Conservation (phyloP, 768 basidiomycete genomes). For the Tricholoma sp. region DNA sequence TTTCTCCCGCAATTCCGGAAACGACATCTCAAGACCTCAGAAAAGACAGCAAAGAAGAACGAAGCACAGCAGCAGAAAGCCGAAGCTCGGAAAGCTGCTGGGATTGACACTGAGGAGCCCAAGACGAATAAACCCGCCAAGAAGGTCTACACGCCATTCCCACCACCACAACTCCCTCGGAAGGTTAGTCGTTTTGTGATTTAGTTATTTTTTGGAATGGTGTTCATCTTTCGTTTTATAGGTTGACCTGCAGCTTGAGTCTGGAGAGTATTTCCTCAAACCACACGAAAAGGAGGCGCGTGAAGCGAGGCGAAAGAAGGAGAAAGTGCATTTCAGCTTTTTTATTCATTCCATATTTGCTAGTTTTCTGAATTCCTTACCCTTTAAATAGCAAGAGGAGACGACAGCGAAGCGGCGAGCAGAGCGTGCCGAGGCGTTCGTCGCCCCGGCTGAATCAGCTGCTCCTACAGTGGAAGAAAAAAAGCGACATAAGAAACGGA, state of each 20-base stretch:
- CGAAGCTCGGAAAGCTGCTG: conserved; percentile 64
- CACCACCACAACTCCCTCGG: conserved; percentile 87
- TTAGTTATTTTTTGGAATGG: neutral
- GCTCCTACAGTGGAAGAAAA: conserved; percentile 78
- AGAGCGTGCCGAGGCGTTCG: conserved; percentile 82
- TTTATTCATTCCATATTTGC: neutral
- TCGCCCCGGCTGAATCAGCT: conserved; percentile 78
- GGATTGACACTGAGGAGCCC: conserved; percentile 45
- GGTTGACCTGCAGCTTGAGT: conserved; percentile 92
- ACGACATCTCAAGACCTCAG: conserved; percentile 86
- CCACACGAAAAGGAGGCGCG: conserved; percentile 77
- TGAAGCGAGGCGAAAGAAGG: conserved; percentile 65
- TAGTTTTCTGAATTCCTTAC: neutral
- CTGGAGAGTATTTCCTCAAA: conserved; percentile 98
- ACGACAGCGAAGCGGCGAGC: conserved; percentile 64
- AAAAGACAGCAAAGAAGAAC: conserved; percentile 91
- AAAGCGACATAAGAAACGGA: conserved; percentile 45
- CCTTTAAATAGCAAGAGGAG: conserved; percentile 67
- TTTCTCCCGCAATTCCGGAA: conserved; percentile 97
- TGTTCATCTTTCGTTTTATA: conserved; percentile 19
- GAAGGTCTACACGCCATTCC: conserved; percentile 98
- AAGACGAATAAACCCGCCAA: conserved; percentile 46
- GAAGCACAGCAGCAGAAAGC: conserved; percentile 57
- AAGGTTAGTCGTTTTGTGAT: conserved; percentile 48
- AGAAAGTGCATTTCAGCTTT: conserved; percentile 50